Base-by-base conservation (phyloP, 2,329 filamentous ascomycete species). In the Colletotrichum salicis region DNA sequence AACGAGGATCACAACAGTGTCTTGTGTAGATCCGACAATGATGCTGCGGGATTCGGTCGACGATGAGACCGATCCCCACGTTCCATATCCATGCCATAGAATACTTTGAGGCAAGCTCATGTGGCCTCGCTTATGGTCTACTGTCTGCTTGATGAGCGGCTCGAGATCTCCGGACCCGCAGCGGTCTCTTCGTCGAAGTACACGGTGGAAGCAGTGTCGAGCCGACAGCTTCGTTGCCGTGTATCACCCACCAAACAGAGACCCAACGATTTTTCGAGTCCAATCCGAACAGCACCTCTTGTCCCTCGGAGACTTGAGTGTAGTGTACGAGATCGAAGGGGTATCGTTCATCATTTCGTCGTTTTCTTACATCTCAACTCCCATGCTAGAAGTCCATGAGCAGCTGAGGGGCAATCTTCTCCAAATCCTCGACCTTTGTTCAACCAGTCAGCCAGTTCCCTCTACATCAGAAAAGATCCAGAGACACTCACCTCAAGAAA, bases 381-480 rank as follows among this genome's bases (percentile, higher is more conserved):
- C 22, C n/a, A 15, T 5, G 33, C 33, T 8, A 97, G 74, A 98
- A 93, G 81, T 98, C 96, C 80, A 98, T 86, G 76, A 97, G 82
- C 78, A 98, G 84, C 82, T 97, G 94, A 67, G 94, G 93, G 15
- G 93, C 93, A 76, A 97, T 86, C 82, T 94, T 96, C 84, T 98
- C 95, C 72, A 98, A 79, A 84, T 98, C 95, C 79, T 97, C 94
- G 57, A 97, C 92, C 89, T 95, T 10, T 48, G 8, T 10, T 48
- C 41, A 77, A 41, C 19, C 67, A 37, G 55, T 64, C 45, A 64
- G 74, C 76, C 62, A 76, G 69, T 37, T 33, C 15, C 22, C 19
- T 22, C 22, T n/a, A 22, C 22, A 48, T 2, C 4, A 35, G 7
- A 60, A 24, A 8, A 22, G 10, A 15, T 35, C n/a, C 55, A 61